Evolutionary conservation across 2,329 filamentous ascomycete genomes (phyloP), one percentile per base, ranked within the genome.

Genomic region (Xylariales sp.): DNA sequence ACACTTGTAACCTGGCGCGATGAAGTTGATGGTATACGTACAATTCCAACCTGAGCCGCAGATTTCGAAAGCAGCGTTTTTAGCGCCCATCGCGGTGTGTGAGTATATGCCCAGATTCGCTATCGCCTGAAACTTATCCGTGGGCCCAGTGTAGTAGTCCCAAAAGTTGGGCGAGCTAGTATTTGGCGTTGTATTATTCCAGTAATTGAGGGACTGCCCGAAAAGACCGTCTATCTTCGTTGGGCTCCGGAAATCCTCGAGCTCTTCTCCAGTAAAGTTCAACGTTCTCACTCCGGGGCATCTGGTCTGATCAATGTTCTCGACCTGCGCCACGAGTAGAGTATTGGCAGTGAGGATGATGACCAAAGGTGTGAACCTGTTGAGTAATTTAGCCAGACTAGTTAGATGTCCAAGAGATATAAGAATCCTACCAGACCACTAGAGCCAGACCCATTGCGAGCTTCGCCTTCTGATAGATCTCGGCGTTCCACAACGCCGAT

Each of bases 1-100:
- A 47, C 66, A 69, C 41, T 65, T 61, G 51, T 68, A 68, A 1
- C 62, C 65, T 0, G 66, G 65, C 1, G 51, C 66, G 9, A 50
- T 52, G 34, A 68, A 68, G 3, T 56, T 51, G 35, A 66, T 49
- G 2, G 44, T 51, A 46, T 62, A 68, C 4, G 59, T 61, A 46
- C 65, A 69, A 36, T 69, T 67, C 57, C 59, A 68, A 5, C 63
- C 60, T 0, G 46, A 34, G 12, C 61, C 59, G 38, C 64, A 65
- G 1, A 64, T 61, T 20, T 60, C 53, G 16, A 57, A 49, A 8
- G 63, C 58, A 6, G 60, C 63, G 25, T 57, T 53, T 4, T 50
- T 54, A 15, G 51, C 46, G 11, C 28, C 34, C 22, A 60, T 45
- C 5, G 55, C 48, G 20, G 49, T 45, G n/a, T 53, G 45, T n/a